Conservation (phyloP, 2,329 filamentous ascomycete species). For the Lecanosticta acicola region DNA sequence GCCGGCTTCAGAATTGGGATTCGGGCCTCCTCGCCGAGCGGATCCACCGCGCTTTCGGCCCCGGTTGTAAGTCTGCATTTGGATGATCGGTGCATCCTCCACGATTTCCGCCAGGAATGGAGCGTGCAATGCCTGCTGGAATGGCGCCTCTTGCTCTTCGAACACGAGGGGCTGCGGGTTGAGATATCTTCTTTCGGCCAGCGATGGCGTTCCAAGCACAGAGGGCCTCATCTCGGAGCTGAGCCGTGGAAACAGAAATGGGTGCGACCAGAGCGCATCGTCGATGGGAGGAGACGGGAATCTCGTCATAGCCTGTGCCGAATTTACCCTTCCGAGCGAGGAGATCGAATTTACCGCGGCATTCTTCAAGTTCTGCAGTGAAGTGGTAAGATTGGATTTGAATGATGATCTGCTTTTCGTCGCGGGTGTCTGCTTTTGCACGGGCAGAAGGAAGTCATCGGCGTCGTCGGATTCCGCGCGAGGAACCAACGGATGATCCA, state of each 20-base stretch:
- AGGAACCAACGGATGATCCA: constrained; percentile 54
- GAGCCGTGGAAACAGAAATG: constrained; percentile 52
- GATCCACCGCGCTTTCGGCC: constrained; percentile 30
- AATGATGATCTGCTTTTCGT: constrained; percentile 47
- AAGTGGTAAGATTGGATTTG: constrained; percentile 60
- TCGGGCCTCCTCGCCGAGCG: constrained; percentile 30
- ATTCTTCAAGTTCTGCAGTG: constrained; percentile 55
- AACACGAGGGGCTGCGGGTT: constrained; percentile 48
- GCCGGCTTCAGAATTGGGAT: constrained; percentile 41
- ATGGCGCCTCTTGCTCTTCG: constrained; percentile 35
- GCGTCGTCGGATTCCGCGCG: constrained; percentile 30
- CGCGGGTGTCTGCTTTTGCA: constrained; percentile 26
- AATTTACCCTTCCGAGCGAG: constrained; percentile 43
- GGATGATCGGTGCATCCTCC: constrained; percentile 51
- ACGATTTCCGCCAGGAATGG: constrained; percentile 28
- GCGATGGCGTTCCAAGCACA: constrained; percentile 48
- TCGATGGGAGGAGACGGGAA: constrained; percentile 33
- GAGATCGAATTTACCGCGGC: constrained; percentile 55
- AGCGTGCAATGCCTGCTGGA: constrained; percentile 33
- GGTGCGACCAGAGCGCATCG: constrained; percentile 55
- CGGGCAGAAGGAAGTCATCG: constrained; percentile 27
- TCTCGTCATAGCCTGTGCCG: constrained; percentile 12
- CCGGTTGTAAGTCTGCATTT: constrained; percentile 56
- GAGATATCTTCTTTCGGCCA: constrained; percentile 55
- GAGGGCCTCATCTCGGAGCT: constrained; percentile 57